Evolutionary conservation across 306 rosid genomes (phyloP).

Genomic region (Acacia acuminata): DNA sequence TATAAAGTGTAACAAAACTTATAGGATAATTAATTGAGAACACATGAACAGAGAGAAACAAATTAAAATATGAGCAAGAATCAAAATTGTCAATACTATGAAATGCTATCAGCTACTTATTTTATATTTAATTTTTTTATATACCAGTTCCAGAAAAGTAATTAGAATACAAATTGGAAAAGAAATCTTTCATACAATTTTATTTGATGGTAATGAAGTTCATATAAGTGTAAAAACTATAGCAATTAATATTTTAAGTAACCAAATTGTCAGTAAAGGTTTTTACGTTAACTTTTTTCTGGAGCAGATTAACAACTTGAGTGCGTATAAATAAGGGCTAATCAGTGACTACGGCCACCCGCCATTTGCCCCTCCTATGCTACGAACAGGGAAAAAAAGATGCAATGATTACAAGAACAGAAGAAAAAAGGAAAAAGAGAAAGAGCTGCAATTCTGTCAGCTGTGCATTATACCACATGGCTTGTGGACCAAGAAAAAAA

Average conservation of each 20-base stretch:
- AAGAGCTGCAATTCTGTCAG: not conserved
- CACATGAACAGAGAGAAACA: constrained; percentile 1
- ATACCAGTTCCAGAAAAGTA: not conserved
- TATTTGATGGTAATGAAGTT: not conserved
- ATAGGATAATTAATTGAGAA: constrained; percentile 6
- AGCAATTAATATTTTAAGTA: not conserved
- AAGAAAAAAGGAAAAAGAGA: not conserved
- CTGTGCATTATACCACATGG: not conserved
- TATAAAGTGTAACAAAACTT: not conserved
- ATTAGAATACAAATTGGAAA: not conserved
- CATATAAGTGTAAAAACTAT: not conserved
- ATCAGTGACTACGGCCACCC: not conserved
- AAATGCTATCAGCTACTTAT: constrained; percentile 6
- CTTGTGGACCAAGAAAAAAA: not conserved
- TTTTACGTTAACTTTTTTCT: not conserved
- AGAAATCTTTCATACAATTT: not conserved
- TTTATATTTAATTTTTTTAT: not conserved
- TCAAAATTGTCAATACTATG: not conserved
- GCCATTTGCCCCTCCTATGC: not conserved
- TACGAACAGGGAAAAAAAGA: not conserved
- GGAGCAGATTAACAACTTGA: not conserved
- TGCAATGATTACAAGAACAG: not conserved
- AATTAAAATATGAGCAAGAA: not conserved
- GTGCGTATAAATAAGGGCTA: not conserved
- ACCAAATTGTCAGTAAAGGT: not conserved